phyloP scores from a whole-genome alignment of 345 rosid genomes.

The Pugionium cornutum region DNA sequence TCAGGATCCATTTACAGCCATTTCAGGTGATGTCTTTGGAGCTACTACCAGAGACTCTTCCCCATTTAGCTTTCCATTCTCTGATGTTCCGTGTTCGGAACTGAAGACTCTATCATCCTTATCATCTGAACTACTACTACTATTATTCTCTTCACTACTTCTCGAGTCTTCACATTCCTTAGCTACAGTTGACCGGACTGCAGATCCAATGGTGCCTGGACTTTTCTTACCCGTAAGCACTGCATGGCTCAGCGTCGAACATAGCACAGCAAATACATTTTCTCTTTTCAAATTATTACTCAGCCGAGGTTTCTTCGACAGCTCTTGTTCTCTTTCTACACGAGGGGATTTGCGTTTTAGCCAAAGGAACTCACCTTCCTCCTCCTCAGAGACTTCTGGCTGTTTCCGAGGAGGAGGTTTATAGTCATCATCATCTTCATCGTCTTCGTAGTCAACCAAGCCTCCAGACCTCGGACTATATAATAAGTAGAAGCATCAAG shows the following conservation, averaged over 20 bases:
- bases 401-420: conserved; percentile 88
- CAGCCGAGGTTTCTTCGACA: conserved; percentile 60
- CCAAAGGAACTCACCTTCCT: conserved; percentile 60
- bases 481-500: conserved; percentile 1
- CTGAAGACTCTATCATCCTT: conserved; percentile 60
- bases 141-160: conserved; percentile 40
- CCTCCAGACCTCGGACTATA: conserved; percentile 72
- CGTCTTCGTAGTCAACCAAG: conserved; percentile 97
- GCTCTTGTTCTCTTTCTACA: conserved; percentile 65
- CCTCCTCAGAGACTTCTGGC: conserved; percentile 59
- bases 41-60: conserved; percentile 68
- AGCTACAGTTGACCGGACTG: conserved; percentile 20
- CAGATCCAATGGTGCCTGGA: conserved; percentile 37
- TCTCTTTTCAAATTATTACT: conserved; percentile 61
- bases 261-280: conserved; percentile 69
- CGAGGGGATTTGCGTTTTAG: conserved; percentile 68
- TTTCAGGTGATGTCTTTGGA: conserved; percentile 77
- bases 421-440: conserved; percentile 92
- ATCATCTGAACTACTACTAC: conserved; percentile 49
- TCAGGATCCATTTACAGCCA: conserved; percentile 94
- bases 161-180: conserved; percentile 41
- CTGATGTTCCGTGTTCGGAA: conserved; percentile 55
- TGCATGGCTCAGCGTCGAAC: conserved; percentile 85
- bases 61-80: conserved; percentile 43
- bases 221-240: conserved; percentile 71